Conservation (phyloP, 805 yeast species). For the Sugiyamaella lignohabitans region DNA sequence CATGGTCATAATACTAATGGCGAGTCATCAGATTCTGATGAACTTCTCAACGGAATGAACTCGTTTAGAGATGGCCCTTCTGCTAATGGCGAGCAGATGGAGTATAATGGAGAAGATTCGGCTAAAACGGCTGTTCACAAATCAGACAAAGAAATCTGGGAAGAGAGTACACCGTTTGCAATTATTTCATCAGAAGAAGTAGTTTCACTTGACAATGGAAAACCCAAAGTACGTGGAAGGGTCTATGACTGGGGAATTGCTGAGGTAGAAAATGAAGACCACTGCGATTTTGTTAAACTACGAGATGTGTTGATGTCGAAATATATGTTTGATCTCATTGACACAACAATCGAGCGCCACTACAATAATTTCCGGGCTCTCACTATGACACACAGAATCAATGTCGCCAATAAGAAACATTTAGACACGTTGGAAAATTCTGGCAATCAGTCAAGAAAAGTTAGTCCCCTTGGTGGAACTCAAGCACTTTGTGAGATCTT, state of each 20-base stretch:
- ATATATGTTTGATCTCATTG: constrained; percentile 72
- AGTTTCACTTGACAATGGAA: constrained; percentile 45
- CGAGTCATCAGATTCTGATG: not conserved
- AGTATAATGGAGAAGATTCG: not conserved
- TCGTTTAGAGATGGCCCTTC: too few species aligned
- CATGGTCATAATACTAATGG: not conserved
- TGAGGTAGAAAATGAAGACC: constrained; percentile 89
- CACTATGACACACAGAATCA: constrained; percentile 25
- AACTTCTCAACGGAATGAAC: not conserved
- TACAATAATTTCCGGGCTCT: constrained; percentile 62
- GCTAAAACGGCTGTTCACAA: not conserved
- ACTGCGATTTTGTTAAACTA: constrained; percentile 82
- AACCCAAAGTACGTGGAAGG: constrained; percentile 67
- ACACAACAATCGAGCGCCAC: constrained; percentile 74
- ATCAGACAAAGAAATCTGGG: constrained; percentile 35
- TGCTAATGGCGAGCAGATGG: not conserved
- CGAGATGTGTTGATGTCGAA: constrained; percentile 76
- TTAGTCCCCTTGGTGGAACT: constrained; percentile 15
- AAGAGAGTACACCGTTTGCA: constrained; percentile 69
- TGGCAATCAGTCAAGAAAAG: not conserved
- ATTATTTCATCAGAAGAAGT: constrained; percentile 58
- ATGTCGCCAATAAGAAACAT: constrained; percentile 2
- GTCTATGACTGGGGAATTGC: constrained; percentile 94
- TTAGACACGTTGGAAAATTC: constrained; percentile 1
- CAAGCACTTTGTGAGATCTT: constrained; percentile 13